These are phyloP conservation scores for Kluyveromyces siamensis DNA, from an alignment of 805 yeast genomes.

Conservation along the genomic window DNA sequence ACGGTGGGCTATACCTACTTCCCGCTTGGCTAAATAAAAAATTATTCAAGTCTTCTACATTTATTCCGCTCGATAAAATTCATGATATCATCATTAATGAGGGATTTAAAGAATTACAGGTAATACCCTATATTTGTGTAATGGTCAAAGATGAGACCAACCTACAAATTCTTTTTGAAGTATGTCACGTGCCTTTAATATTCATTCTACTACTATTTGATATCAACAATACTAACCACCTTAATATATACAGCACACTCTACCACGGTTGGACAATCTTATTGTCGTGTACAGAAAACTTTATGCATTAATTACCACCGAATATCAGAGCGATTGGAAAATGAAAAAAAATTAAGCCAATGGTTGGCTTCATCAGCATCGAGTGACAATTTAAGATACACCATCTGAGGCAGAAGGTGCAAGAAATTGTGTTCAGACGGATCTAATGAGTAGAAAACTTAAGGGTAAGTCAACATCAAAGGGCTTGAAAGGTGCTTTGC, in stretches of 20 bases:
- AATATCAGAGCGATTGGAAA: neutral
- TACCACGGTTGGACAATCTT: constrained; percentile 18
- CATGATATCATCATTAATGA: constrained; percentile 67
- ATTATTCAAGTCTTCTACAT: constrained; percentile 19
- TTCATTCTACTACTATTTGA: constrained; percentile 1
- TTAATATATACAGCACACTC: constrained; percentile 9
- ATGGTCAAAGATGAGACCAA: constrained; percentile 35
- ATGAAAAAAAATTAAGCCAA: neutral
- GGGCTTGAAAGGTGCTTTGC: constrained; percentile 23
- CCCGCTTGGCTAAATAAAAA: constrained; percentile 12
- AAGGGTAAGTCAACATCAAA: constrained; percentile 21
- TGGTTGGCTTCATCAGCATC: neutral
- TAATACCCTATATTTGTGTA: constrained; percentile 54
- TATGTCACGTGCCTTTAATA: constrained; percentile 11
- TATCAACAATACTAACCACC: constrained; percentile 3
- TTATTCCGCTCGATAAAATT: constrained; percentile 49
- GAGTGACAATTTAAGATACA: too few relatives aligned
- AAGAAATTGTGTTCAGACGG: neutral
- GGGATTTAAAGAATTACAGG: constrained; percentile 61
- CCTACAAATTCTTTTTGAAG: constrained; percentile 27
- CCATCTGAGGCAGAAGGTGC: neutral
- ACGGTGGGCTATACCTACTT: constrained; percentile 16
- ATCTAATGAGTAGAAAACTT: constrained; percentile 22
- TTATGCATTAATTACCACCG: neutral
- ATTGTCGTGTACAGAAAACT: constrained; percentile 12